Evolutionary conservation across 192 early-diverging fungal species (phyloP).

Genomic region (Kickxella alabastrina): DNA sequence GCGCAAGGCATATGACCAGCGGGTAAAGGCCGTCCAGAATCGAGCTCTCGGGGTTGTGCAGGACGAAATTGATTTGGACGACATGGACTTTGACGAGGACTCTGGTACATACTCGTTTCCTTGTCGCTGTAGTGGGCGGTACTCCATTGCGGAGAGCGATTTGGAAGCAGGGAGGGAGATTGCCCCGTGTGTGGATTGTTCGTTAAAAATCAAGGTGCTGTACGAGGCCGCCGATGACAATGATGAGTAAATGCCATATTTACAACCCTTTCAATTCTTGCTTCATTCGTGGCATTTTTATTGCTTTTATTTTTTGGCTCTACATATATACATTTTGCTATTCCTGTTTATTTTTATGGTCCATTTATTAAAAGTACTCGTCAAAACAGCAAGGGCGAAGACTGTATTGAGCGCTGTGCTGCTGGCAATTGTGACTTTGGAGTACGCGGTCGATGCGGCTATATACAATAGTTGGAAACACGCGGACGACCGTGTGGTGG

Average conservation of each 20-base stretch:
- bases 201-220: slow-evolving; percentile 63
- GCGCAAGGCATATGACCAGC: slow-evolving; percentile 33
- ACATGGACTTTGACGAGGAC: slow-evolving; percentile 70
- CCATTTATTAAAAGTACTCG: neutral
- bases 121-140: slow-evolving; percentile 67
- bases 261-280: neutral
- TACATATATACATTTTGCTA: neutral
- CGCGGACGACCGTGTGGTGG: slow-evolving; percentile 22
- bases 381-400: neutral
- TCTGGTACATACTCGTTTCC: slow-evolving; percentile 42
- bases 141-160: slow-evolving; percentile 60
- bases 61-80: slow-evolving; percentile 74
- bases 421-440: neutral
- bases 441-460: neutral
- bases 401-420: slow-evolving; percentile 1
- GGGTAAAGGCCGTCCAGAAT: slow-evolving; percentile 3
- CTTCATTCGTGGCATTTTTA: neutral
- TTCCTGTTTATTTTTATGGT: neutral
- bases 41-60: slow-evolving; percentile 55
- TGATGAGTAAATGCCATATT: neutral
- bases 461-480: neutral
- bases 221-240: slow-evolving; percentile 56
- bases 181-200: slow-evolving; percentile 64
- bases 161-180: slow-evolving; percentile 61
- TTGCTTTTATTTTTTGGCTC: neutral